Percentiles rank a stretch among this genome's conserved stretches.
Evolutionary conservation across 129 eudicot genomes (phyloP).

Genomic region (Silybum marianum): DNA sequence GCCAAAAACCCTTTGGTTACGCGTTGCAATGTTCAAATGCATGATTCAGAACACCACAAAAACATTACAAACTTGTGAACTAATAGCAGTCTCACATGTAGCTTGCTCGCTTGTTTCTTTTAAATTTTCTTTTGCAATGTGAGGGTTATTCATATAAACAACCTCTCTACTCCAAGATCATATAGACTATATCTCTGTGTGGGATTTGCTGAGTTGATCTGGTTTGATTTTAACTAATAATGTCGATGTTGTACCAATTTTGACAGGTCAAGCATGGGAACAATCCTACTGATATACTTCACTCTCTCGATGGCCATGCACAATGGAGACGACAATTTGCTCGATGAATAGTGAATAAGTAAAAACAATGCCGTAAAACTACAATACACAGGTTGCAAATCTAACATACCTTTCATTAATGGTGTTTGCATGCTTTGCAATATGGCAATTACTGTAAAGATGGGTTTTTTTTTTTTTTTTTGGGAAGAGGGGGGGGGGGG

Average conservation of each 20-base stretch:
- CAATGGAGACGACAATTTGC: slow-evolving; percentile 39
- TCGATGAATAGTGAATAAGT: slow-evolving; percentile 1
- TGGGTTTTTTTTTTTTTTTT: too few species aligned
- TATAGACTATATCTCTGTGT: not conserved
- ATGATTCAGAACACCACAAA: not conserved
- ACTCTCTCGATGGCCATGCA: slow-evolving; percentile 58
- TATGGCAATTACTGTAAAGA: not conserved
- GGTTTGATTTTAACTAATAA: not conserved
- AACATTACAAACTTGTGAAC: not conserved
- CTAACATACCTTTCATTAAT: not conserved
- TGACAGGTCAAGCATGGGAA: slow-evolving; percentile 90
- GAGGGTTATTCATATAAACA: not conserved
- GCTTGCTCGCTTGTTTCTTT: not conserved
- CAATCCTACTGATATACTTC: slow-evolving; percentile 74
- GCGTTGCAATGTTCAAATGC: not conserved
- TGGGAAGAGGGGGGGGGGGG: not conserved
- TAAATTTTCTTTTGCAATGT: too few species aligned
- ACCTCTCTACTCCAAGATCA: not conserved
- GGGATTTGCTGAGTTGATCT: not conserved
- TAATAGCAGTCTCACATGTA: not conserved
- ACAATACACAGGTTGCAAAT: not conserved
- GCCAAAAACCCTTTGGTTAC: too few species aligned
- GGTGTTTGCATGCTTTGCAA: not conserved
- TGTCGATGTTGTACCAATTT: not conserved
- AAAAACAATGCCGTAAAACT: not conserved